Evolutionary conservation across 164 flowering plant species (phyloP).

Genomic region (Aristolochia contorta): DNA sequence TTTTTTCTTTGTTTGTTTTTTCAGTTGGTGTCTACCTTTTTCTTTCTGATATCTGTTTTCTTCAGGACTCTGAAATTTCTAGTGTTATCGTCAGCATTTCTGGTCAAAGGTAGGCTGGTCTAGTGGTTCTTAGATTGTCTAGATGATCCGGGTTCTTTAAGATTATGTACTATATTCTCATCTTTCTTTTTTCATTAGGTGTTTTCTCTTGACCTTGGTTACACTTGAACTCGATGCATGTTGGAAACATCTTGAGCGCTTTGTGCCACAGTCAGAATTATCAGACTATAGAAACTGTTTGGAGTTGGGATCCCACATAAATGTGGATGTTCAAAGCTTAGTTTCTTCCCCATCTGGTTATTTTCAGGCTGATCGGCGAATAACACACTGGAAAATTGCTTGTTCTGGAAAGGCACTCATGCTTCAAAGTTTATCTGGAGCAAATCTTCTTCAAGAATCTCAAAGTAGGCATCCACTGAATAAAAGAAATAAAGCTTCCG

Average conservation of each 20-base stretch:
- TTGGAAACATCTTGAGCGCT: slow-evolving; percentile 20
- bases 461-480: slow-evolving; percentile 13
- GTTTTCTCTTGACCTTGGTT: slow-evolving; percentile 17
- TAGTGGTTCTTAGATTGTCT: background rate
- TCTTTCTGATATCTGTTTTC: slow-evolving; percentile 6
- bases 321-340: slow-evolving; percentile 21
- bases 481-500: slow-evolving; percentile 12
- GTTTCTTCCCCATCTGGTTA: slow-evolving; percentile 14
- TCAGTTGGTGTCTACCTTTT: background rate
- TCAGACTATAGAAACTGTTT: slow-evolving; percentile 11
- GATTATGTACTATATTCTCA: background rate
- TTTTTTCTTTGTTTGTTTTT: no score
- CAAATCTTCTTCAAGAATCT: slow-evolving; percentile 12
- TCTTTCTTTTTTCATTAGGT: slow-evolving; percentile 21
- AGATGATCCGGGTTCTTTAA: background rate
- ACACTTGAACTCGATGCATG: slow-evolving; percentile 15
- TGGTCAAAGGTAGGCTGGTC: slow-evolving; percentile 27
- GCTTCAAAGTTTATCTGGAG: slow-evolving; percentile 14
- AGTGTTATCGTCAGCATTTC: slow-evolving; percentile 15
- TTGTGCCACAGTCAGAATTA: slow-evolving; percentile 16
- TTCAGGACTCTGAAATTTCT: slow-evolving; percentile 22
- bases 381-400: slow-evolving; percentile 9
- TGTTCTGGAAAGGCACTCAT: slow-evolving; percentile 14
- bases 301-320: slow-evolving; percentile 13
- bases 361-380: slow-evolving; percentile 12